phyloP scores from a whole-genome alignment of 148 eudicot species.

The Chenopodium berlandieri region DNA sequence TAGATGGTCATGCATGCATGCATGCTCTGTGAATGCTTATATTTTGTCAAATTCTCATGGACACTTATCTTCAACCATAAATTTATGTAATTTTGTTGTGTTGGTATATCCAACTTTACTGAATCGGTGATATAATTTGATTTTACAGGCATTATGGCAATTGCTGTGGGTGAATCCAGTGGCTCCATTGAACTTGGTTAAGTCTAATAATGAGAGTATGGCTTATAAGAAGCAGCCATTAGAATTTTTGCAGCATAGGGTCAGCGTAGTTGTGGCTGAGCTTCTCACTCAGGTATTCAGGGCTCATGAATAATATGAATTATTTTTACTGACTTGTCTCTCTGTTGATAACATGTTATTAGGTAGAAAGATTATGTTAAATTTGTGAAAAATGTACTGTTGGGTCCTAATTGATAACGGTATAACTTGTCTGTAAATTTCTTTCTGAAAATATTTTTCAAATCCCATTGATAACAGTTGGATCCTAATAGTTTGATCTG shows the following conservation, averaged over 20 bases:
- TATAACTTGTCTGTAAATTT: neutral
- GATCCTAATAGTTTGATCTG: neutral
- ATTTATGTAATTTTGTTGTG: neutral
- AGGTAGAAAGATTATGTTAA: neutral
- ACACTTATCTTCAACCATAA: neutral
- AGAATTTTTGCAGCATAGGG: constrained; percentile 82
- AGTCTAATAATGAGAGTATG: constrained; percentile 35
- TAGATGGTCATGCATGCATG: neutral
- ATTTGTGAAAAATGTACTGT: neutral
- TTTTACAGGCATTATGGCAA: constrained; percentile 88
- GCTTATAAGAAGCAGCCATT: constrained; percentile 59
- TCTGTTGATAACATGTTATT: neutral
- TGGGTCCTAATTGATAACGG: too few relatives aligned
- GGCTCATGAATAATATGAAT: constrained; percentile 2
- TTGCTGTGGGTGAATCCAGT: constrained; percentile 82
- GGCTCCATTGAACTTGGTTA: constrained; percentile 41
- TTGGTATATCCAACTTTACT: neutral
- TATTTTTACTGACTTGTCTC: neutral
- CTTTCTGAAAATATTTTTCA: neutral
- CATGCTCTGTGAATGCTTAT: neutral
- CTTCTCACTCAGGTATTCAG: constrained; percentile 81
- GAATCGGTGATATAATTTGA: constrained; percentile 4
- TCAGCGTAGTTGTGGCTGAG: constrained; percentile 77
- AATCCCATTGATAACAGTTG: neutral
- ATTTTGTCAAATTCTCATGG: neutral